Base-by-base conservation (phyloP, 305 asterid genomes). In the Rubia peregrina region DNA sequence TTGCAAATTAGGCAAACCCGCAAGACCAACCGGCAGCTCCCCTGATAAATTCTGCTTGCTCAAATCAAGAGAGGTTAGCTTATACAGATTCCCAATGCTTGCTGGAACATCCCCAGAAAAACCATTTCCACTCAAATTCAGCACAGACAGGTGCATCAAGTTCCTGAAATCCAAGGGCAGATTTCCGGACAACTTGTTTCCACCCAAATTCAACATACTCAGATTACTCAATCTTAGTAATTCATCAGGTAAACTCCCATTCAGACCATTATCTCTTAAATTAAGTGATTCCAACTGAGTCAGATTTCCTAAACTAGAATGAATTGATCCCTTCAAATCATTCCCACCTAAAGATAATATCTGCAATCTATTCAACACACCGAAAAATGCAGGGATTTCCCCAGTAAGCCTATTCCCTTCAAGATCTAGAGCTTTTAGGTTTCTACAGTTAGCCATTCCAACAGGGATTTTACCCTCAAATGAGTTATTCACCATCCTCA, bases 1-100 rank as follows among this genome's bases (percentile, higher is more conserved):
- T 78, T 90, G 87, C 74, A 90, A 76, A 74, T 80, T 86, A 43
- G 96, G 96, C 80, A 90, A 76, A 71, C 96, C 90, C 10, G 80
- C 78, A 36, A 88, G 85, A 73, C 85, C 85, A 56, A 76, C 73
- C 1, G 96, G 92, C 77, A 90, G 75, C 64, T 73, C 83, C 30
- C 96, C 95, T 1, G 90, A 86, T 30, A 90, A 69, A 65, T 81
- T 80, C 83, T 82, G 89, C 73, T 78, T 87, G 66, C 96, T 88
- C 76, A 90, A 73, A 82, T 90, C 96, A 70, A 88, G 76, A 72
- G 77, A 59, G 19, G 72, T 68, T 67, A 90, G 67, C 80, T 76
- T 88, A 65, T 83, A 85, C 72, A 90, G 73, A 74, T 75, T 83
- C 42, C 90, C 96, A 49, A 90, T 81, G 71, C 85, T 83, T 9